Evolutionary conservation across 176 grass and related monocot species (phyloP), one percentile per base, ranked within the genome.

Genomic region (Rhynchospora breviuscula): DNA sequence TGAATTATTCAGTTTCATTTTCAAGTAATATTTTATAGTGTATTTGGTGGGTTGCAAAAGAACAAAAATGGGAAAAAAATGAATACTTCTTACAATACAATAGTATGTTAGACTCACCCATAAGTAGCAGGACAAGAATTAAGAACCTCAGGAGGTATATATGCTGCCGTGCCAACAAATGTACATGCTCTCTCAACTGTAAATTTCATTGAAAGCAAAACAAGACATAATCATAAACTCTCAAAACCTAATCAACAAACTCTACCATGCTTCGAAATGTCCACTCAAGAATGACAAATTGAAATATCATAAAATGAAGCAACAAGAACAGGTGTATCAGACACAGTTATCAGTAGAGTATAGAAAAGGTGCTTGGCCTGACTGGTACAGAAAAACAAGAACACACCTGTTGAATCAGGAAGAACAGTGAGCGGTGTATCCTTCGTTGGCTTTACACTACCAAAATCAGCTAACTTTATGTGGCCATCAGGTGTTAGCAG

Each of bases 401-500:
- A 67, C 75, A 83, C 92, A 95, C 91, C 93, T 46, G 96, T 88
- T 81, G 96, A 91, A 92, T 99, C 92, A 63, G 93, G 96, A 85
- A 99, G 91, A 73, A 95, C 93, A 61, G 87, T 99, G 57, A 99
- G 89, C 29, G 79, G 85, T 48, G 86, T 90, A 68, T 95, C 88
- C 67, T 17, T 93, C 43, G 88, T 99, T 63, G 96, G 96, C 83
- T 99, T 99, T 11, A 99, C 93, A 22, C 96, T 99, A 67, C 96
- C 93, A 93, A 99, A 99, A 80, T 99, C 96, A 83, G 96, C 96
- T 75, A 99, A 87, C 81, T 95, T 99, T 78, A 99, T 88, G 80
- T 99, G 96, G 21, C 93, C 96, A 87, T 99, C 93, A 58, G 83
- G 83, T 73, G 96, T 95, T 79, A 99, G 86, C 56, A 99, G 59